phyloP scores from a whole-genome alignment of 23 red algal genomes.

The Gracilaria gracilis region DNA sequence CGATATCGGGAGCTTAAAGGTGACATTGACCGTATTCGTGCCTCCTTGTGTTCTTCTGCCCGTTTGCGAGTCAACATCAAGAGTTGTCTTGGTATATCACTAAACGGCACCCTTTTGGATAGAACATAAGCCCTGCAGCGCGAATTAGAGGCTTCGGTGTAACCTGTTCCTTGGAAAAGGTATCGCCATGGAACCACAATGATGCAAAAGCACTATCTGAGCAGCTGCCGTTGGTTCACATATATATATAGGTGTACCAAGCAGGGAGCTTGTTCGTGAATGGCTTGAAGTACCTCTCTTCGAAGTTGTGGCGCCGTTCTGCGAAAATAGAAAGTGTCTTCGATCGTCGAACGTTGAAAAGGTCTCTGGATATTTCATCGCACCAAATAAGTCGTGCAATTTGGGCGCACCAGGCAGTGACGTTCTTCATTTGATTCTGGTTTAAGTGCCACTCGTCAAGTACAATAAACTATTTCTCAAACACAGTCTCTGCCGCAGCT shows the following conservation, averaged over 20 bases:
- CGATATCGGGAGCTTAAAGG: no score
- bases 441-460: slow-evolving; percentile 18
- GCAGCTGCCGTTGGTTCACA: not conserved
- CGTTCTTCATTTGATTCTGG: not conserved
- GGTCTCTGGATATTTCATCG: slow-evolving; percentile 11
- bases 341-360: not conserved
- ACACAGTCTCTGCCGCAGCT: not conserved
- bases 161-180: not conserved
- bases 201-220: not conserved
- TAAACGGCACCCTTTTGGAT: no score
- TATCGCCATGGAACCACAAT: not conserved
- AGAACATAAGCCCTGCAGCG: no score
- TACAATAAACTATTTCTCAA: not conserved
- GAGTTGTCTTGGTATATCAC: no score
- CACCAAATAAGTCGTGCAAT: not conserved
- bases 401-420: not conserved
- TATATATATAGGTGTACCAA: slow-evolving; percentile 28
- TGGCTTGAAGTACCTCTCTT: no score
- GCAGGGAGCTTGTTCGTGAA: not conserved
- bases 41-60: no score
- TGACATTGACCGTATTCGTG: no score
- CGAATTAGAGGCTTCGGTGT: no score
- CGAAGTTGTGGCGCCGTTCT: not conserved
- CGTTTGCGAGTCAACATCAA: no score
- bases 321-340: not conserved